Percentiles rank a stretch among this genome's conserved stretches.
These are phyloP conservation scores for Neoboletus magnificus DNA, from an alignment of 768 basidiomycete species.

Conservation along the genomic window DNA sequence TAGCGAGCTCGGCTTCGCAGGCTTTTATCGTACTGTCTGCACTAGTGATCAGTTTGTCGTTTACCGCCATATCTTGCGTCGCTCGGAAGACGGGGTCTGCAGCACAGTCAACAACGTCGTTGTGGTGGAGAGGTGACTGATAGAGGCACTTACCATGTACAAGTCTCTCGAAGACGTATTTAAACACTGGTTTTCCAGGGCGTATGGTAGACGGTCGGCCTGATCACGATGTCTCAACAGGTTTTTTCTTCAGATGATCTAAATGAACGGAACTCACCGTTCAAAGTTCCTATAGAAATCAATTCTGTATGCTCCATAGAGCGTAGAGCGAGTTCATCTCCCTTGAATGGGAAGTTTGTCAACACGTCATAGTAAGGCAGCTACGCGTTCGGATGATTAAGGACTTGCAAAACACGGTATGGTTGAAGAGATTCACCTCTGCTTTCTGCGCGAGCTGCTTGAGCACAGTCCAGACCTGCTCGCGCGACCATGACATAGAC, in stretches of 20 bases:
- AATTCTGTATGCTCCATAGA: slow-evolving; percentile 88
- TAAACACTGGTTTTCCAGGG: slow-evolving; percentile 89
- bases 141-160: slow-evolving; percentile 55
- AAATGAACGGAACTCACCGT: slow-evolving; percentile 46
- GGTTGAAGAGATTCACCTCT: slow-evolving; percentile 45
- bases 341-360: slow-evolving; percentile 85
- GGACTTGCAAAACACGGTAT: slow-evolving; percentile 21
- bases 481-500: slow-evolving; percentile 73
- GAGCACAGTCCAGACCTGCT: slow-evolving; percentile 86
- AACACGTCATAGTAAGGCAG: slow-evolving; percentile 80
- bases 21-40: slow-evolving; percentile 62
- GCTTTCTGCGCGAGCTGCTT: slow-evolving; percentile 63
- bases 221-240: slow-evolving; percentile 22
- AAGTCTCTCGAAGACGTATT: slow-evolving; percentile 79
- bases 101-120: background rate
- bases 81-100: slow-evolving; percentile 79
- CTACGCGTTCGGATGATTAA: slow-evolving; percentile 33
- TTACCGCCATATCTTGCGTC: slow-evolving; percentile 76
- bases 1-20: slow-evolving; percentile 74
- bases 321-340: slow-evolving; percentile 76
- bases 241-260: background rate
- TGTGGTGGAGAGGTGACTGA: background rate
- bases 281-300: slow-evolving; percentile 71
- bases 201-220: slow-evolving; percentile 81
- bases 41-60: slow-evolving; percentile 59